A percentile compares a stretch with the other conserved stretches of the same genome.
These are phyloP conservation scores for Paramicrosporidium saccamoebae DNA, from an alignment of 371 early-diverging fungal species.

Conservation along the genomic window DNA sequence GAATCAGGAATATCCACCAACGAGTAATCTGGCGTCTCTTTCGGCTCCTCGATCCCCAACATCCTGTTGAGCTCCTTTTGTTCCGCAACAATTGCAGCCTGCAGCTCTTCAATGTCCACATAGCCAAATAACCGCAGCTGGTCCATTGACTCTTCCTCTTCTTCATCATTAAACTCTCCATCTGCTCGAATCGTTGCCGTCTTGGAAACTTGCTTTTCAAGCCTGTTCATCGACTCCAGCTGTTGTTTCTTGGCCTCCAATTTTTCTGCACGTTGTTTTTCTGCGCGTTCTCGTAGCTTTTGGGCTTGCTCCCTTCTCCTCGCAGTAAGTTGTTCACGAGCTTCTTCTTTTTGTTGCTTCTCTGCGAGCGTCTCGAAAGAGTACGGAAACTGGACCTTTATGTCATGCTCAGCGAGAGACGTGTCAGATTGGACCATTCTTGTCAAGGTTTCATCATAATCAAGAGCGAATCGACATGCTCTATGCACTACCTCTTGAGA, in stretches of 20 bases:
- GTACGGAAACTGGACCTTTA: constrained; percentile 8
- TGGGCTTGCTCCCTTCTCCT: no score
- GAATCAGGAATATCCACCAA: constrained; percentile 44
- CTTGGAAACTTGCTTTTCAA: no score
- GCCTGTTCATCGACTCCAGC: constrained; percentile 23
- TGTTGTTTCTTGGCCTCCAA: constrained; percentile 33
- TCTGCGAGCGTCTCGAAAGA: constrained; percentile 3
- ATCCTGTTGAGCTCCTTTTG: constrained; percentile 33
- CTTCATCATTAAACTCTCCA: constrained; percentile 12
- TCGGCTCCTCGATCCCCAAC: constrained; percentile 34
- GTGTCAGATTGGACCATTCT: not conserved
- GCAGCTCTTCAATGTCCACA: not conserved
- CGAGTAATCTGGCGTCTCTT: constrained; percentile 36
- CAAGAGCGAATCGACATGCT: constrained; percentile 26
- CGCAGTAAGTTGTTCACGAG: constrained; percentile 30
- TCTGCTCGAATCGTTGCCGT: no score
- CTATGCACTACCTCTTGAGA: constrained; percentile 25
- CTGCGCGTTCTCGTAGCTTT: constrained; percentile 31
- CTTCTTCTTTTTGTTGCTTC: constrained; percentile 21
- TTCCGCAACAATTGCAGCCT: constrained; percentile 5
- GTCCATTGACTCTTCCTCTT: constrained; percentile 10
- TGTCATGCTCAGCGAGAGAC: constrained; percentile 4
- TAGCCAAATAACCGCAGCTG: constrained; percentile 5
- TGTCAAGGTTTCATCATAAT: constrained; percentile 23
- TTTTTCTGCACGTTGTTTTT: constrained; percentile 28